Conservation (phyloP, 1,284 basidiomycete species). For the Apiotrichum veenhuisii region DNA sequence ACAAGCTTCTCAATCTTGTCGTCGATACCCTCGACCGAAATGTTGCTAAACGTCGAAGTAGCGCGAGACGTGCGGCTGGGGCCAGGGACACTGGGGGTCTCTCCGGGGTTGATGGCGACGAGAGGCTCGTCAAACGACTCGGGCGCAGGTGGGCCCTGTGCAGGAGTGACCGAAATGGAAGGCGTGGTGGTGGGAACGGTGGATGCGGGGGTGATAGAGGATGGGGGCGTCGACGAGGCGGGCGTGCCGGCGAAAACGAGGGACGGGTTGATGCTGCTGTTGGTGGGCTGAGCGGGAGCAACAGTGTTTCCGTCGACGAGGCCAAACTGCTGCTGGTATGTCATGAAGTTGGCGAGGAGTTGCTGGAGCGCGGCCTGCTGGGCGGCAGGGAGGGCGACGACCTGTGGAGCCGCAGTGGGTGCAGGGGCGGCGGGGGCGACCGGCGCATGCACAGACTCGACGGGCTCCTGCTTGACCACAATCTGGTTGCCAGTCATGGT, state of each 20-base stretch:
- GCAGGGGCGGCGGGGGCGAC: background rate
- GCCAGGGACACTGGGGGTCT: conserved; percentile 5
- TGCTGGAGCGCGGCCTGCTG: conserved; percentile 43
- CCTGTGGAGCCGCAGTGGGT: background rate
- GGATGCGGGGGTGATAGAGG: conserved; percentile 8
- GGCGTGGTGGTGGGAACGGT: background rate
- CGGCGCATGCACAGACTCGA: conserved; percentile 24
- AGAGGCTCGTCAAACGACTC: conserved; percentile 32
- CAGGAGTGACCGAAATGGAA: background rate
- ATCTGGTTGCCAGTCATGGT: conserved; percentile 14
- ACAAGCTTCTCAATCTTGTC: conserved; percentile 39
- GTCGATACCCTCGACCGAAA: conserved; percentile 27
- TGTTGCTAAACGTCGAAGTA: conserved; percentile 14
- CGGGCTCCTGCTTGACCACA: conserved; percentile 40
- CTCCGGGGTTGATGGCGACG: conserved; percentile 25
- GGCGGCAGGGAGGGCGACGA: conserved; percentile 28
- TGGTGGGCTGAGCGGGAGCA: background rate
- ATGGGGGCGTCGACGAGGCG: background rate
- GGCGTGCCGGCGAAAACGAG: conserved; percentile 15
- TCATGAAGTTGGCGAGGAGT: conserved; percentile 35
- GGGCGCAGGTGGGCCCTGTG: background rate
- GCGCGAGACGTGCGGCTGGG: conserved; percentile 23
- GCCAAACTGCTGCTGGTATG: conserved; percentile 36
- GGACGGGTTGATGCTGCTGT: conserved; percentile 27
- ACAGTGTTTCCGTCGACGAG: conserved; percentile 11